phyloP scores from a whole-genome alignment of 192 early-diverging fungal genomes.

The Backusella liffmaniae region DNA sequence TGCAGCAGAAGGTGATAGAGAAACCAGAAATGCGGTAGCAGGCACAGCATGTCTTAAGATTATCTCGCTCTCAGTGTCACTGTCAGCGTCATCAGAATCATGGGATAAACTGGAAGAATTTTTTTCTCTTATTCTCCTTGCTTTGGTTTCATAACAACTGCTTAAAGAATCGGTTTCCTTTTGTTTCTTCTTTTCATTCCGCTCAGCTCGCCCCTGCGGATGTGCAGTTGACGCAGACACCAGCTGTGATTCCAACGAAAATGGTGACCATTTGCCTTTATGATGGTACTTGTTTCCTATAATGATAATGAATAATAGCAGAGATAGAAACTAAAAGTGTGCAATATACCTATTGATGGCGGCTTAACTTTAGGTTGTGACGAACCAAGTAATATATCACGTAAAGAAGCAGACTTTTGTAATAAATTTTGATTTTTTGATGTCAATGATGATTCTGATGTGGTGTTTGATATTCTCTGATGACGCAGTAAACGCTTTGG shows the following conservation, averaged over 20 bases:
- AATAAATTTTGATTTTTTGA: not conserved
- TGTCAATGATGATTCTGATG: not conserved
- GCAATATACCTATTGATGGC: not conserved
- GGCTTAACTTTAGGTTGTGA: not conserved
- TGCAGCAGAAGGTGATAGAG: conserved; percentile 1
- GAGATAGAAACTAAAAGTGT: not conserved
- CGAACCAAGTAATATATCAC: not conserved
- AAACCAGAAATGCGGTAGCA: conserved; percentile 17
- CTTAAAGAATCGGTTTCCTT: not conserved
- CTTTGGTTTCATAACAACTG: not conserved
- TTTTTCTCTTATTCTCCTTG: not conserved
- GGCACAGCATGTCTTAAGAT: not conserved
- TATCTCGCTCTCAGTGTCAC: not conserved
- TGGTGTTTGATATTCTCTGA: not conserved
- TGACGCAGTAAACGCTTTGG: not conserved
- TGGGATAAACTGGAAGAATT: not conserved
- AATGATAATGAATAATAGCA: not conserved
- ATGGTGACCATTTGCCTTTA: not conserved
- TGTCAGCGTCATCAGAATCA: not conserved
- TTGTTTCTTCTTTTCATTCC: not conserved
- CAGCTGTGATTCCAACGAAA: not conserved
- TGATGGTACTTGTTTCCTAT: not conserved
- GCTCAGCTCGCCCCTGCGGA: not conserved
- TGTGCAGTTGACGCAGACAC: not conserved
- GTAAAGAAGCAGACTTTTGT: not conserved